Evolutionary conservation across 2,329 filamentous ascomycete genomes (phyloP), one percentile per base, ranked within the genome.

Genomic region (Fusarium sp.): DNA sequence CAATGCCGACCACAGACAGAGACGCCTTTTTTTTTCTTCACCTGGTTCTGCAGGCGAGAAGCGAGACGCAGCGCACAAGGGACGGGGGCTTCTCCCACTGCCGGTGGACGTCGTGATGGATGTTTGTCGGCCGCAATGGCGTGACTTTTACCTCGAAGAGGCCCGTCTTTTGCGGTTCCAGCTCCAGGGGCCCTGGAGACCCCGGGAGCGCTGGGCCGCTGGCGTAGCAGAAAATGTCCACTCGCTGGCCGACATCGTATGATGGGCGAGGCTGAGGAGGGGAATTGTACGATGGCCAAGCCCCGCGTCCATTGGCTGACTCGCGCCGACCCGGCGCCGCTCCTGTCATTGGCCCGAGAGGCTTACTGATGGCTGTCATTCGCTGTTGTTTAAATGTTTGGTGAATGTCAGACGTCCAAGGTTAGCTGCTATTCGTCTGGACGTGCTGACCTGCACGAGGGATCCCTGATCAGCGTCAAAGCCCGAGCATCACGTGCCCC

Each of bases 251-350:
- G 73, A 81, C 77, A 82, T 83, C 82, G 81, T 83, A 83, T 82
- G 81, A 83, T 83, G 76, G 63, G 68, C 81, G 71, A 83, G 81
- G 81, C 82, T 83, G 76, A 66, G 72, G 77, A 81, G 80, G 79
- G 78, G 78, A 79, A 79, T 79, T 78, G 78, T 76, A 79, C 78
- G 78, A 79, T 79, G 68, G 69, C 69, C 76, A 77, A 78, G 74
- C 66, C 70, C 40, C 59, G 45, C 56, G 22, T 60, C 70, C 30
- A 78, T 78, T 78, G 76, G 76, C 69, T 76, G 64, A 66, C 67
- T 70, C 64, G 63, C 50, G 38, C 65, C 45, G 43, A 65, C 40
- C 66, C 60, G 66, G 45, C 37, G 40, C 40, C 56, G 62, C 47
- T 59, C 37, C n/a, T 77, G 69, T 50, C 52, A 71, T 74, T 77